Conservation (phyloP, 768 basidiomycete genomes). For the Ramaria sp. region DNA sequence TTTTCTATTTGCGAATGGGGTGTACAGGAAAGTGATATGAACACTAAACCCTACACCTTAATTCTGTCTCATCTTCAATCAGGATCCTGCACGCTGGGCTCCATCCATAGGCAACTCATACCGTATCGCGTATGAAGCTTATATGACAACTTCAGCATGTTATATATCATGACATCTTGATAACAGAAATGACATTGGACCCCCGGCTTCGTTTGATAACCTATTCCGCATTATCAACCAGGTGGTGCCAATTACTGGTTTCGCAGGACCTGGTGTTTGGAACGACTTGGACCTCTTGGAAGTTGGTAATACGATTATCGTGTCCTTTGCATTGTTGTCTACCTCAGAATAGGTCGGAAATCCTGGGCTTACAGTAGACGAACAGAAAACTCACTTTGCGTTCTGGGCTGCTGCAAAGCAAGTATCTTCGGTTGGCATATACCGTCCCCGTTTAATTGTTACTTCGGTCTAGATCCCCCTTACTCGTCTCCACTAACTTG, state of each 20-base stretch:
- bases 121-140: conserved; percentile 32
- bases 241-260: conserved; percentile 38
- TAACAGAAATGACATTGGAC: conserved; percentile 36
- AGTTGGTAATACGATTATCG: conserved; percentile 11
- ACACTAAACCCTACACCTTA: background rate
- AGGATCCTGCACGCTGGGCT: conserved; percentile 38
- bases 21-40: conserved; percentile 24
- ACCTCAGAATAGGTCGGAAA: conserved; percentile 27
- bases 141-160: background rate
- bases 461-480: conserved; percentile 19
- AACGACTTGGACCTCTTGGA: conserved; percentile 46
- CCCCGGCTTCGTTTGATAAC: conserved; percentile 37
- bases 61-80: background rate
- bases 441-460: background rate
- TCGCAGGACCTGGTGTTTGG: conserved; percentile 35
- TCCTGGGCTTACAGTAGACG: conserved; percentile 27
- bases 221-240: conserved; percentile 41
- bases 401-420: conserved; percentile 45
- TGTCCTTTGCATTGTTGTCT: background rate
- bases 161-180: background rate
- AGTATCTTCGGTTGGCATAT: background rate
- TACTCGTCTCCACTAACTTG: conserved; percentile 35
- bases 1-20: conserved; percentile 46
- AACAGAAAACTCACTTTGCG: conserved; percentile 32
- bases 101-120: conserved; percentile 39